These are phyloP conservation scores for Trypanosoma avium DNA, from an alignment of 208 protist genomes.

Conservation along the genomic window DNA sequence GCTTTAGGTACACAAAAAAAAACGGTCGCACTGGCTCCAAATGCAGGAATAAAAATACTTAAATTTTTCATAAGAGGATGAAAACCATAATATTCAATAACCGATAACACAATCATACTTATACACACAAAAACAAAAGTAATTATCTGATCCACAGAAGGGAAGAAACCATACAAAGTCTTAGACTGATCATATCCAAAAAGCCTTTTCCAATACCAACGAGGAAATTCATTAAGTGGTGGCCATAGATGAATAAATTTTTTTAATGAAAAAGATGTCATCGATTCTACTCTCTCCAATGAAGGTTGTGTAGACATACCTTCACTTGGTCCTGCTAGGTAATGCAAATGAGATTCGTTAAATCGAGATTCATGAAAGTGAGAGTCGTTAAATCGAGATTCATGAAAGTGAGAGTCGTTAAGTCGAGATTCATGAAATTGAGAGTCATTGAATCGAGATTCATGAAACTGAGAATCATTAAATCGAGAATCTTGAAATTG, in stretches of 20 bases:
- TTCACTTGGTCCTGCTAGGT: not conserved
- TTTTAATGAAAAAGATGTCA: not conserved
- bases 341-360: not conserved
- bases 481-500: not conserved
- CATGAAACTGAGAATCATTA: not conserved
- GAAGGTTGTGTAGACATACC: not conserved
- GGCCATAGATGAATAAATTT: conserved; percentile 30
- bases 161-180: conserved; percentile 52
- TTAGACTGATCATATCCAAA: conserved; percentile 56
- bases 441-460: not conserved
- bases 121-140: conserved; percentile 49
- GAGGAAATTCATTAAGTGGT: conserved; percentile 25
- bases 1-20: conserved; percentile 57
- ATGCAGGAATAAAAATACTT: conserved; percentile 51
- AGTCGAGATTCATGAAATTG: not conserved
- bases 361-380: not conserved
- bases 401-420: not conserved
- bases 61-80: conserved; percentile 43
- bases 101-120: conserved; percentile 48
- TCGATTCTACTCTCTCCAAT: not conserved
- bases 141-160: conserved; percentile 41
- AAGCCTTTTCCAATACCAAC: conserved; percentile 60
- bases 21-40: conserved; percentile 52
- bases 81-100: conserved; percentile 67
- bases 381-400: not conserved